These are phyloP conservation scores for Coniochaeta sp. DNA, from an alignment of 2,329 filamentous ascomycete species.

Conservation along the genomic window DNA sequence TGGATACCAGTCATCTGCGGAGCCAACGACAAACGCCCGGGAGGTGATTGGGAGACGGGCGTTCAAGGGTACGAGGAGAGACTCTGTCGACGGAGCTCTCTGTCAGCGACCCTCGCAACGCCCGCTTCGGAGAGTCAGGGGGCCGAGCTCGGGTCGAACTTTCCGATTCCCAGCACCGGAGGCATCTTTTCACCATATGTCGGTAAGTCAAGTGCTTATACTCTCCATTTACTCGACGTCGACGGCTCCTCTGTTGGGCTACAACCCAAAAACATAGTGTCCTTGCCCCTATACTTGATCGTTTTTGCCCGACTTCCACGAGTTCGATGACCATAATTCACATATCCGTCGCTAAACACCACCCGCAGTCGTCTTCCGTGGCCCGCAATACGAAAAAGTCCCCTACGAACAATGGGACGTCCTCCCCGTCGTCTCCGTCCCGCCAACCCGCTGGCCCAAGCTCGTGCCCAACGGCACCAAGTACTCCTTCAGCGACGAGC, in stretches of 20 bases:
- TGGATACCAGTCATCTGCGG: conserved; percentile 62
- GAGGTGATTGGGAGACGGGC: conserved; percentile 70
- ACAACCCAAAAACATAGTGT: too few relatives aligned
- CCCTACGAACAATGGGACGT: conserved; percentile 44
- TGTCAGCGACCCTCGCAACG: conserved; percentile 60
- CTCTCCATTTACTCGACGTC: too few relatives aligned
- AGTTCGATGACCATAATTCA: not conserved
- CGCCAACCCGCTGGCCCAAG: conserved; percentile 67
- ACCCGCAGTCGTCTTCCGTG: conserved; percentile 60
- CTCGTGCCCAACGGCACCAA: conserved; percentile 58
- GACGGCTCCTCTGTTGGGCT: too few relatives aligned
- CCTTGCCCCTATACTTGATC: not conserved
- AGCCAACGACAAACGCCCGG: conserved; percentile 69
- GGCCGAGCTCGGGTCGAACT: conserved; percentile 46
- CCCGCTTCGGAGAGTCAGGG: conserved; percentile 47
- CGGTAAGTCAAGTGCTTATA: conserved; percentile 33
- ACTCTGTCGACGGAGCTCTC: conserved; percentile 66
- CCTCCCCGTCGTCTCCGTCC: conserved; percentile 67
- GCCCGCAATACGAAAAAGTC: conserved; percentile 58
- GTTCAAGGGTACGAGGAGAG: conserved; percentile 62
- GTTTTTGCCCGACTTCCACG: not conserved
- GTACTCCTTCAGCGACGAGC: conserved; percentile 67
- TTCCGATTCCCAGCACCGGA: conserved; percentile 64
- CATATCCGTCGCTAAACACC: not conserved
- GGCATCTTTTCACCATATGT: conserved; percentile 65